phyloP scores from a whole-genome alignment of 148 eudicot species.

The Camellia japonica region DNA sequence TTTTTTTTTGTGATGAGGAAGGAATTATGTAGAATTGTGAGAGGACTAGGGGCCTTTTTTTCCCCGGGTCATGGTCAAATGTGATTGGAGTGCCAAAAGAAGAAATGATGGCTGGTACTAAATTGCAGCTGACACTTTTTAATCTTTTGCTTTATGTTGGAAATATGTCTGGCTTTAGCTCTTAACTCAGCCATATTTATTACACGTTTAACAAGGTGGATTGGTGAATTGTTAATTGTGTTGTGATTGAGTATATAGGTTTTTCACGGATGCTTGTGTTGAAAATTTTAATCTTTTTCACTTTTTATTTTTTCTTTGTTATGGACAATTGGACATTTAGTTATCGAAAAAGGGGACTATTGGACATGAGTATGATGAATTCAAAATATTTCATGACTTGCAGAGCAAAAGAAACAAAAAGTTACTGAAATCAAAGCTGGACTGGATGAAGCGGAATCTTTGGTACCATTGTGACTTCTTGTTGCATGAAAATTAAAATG shows the following conservation, averaged over 20 bases:
- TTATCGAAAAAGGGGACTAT: background rate
- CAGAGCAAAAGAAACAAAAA: slow-evolving; percentile 66
- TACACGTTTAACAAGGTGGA: background rate
- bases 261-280: background rate
- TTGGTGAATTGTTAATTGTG: background rate
- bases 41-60: background rate
- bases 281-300: background rate
- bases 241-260: background rate
- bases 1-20: too few relatives aligned
- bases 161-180: background rate
- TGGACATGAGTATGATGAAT: background rate
- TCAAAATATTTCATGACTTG: slow-evolving; percentile 9
- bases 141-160: background rate
- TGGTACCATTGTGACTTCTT: slow-evolving; percentile 29
- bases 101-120: background rate
- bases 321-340: background rate
- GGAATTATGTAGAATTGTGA: too few relatives aligned
- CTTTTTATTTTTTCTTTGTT: background rate
- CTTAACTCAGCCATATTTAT: background rate
- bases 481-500: background rate
- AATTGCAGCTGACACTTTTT: background rate
- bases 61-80: background rate
- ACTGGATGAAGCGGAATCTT: slow-evolving; percentile 52
- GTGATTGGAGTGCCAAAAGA: background rate
- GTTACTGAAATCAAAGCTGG: slow-evolving; percentile 44